A percentile compares a stretch with the other conserved stretches of the same genome.
Conservation (phyloP, 441 rosid species). For the Jatropha multifida region DNA sequence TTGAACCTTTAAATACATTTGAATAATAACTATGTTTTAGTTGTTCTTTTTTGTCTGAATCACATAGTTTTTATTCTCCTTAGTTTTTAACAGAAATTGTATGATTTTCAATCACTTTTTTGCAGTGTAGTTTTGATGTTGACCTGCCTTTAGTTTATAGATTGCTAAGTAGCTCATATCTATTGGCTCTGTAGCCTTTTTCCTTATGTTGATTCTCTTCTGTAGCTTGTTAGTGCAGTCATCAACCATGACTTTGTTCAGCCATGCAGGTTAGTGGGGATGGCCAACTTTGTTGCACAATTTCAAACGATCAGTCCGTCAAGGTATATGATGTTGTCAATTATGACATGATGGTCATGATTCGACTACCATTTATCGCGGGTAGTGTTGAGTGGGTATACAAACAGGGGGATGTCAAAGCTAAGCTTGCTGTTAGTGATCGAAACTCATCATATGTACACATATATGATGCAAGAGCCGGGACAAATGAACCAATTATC, state of each 20-base stretch:
- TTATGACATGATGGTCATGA: conserved; percentile 99
- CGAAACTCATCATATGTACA: conserved; percentile 66
- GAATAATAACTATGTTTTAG: background rate
- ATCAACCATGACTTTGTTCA: conserved; percentile 62
- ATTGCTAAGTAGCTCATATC: background rate
- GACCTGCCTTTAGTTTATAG: background rate
- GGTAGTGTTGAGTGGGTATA: conserved; percentile 91
- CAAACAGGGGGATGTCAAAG: conserved; percentile 91
- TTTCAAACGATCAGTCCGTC: conserved; percentile 77
- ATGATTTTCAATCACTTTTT: background rate
- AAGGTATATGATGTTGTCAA: conserved; percentile 94
- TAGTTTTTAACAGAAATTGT: background rate
- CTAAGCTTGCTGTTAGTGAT: conserved; percentile 85
- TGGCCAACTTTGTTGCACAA: conserved; percentile 95
- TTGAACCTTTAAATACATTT: background rate
- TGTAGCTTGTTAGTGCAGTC: conserved; percentile 30
- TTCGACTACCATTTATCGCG: conserved; percentile 71
- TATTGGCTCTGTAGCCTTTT: background rate
- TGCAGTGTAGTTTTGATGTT: background rate
- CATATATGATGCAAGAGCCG: conserved; percentile 87
- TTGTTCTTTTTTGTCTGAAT: background rate
- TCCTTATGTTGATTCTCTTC: background rate
- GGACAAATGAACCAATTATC: conserved; percentile 76
- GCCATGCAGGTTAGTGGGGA: conserved; percentile 92
- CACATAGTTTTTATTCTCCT: background rate